Evolutionary conservation across 2,329 filamentous ascomycete genomes (phyloP).

Genomic region (Ophiocordyceps australis): DNA sequence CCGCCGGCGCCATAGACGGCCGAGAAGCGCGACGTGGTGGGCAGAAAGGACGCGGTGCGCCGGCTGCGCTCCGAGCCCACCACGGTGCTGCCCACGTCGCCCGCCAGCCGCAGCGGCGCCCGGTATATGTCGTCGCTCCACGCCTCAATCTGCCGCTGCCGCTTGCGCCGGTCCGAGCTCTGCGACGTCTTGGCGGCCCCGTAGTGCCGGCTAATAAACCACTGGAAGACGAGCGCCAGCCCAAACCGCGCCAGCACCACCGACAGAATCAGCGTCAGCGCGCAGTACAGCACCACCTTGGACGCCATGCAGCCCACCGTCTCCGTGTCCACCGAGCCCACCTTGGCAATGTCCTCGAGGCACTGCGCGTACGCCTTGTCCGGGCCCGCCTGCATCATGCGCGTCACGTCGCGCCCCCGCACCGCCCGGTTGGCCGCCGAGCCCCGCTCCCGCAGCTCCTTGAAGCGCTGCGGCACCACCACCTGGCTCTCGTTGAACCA

Average conservation of each 20-base stretch:
- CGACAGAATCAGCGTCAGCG: slow-evolving; percentile 75
- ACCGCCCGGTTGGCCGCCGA: slow-evolving; percentile 42
- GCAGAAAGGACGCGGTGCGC: slow-evolving; percentile 68
- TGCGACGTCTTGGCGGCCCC: slow-evolving; percentile 75
- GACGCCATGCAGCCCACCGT: slow-evolving; percentile 95
- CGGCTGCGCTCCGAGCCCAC: slow-evolving; percentile 57
- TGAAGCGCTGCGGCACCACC: slow-evolving; percentile 55
- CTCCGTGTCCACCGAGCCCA: slow-evolving; percentile 88
- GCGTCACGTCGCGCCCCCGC: slow-evolving; percentile 75
- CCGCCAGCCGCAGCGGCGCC: slow-evolving; percentile 65
- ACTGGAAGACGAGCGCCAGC: slow-evolving; percentile 85
- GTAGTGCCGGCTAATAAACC: slow-evolving; percentile 82
- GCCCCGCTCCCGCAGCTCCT: slow-evolving; percentile 54
- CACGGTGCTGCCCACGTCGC: slow-evolving; percentile 49
- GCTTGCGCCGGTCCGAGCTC: slow-evolving; percentile 61
- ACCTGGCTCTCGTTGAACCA: slow-evolving; percentile 86
- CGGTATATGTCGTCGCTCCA: slow-evolving; percentile 97
- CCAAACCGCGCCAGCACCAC: slow-evolving; percentile 76
- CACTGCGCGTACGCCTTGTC: slow-evolving; percentile 78
- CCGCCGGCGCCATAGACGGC: slow-evolving; percentile 48
- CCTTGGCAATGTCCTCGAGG: slow-evolving; percentile 84
- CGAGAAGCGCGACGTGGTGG: slow-evolving; percentile 87
- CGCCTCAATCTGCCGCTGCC: slow-evolving; percentile 87
- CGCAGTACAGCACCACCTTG: slow-evolving; percentile 89
- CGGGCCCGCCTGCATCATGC: slow-evolving; percentile 57